Conservation (phyloP, 2,329 filamentous ascomycete genomes). For the Teratosphaeria gauchensis region DNA sequence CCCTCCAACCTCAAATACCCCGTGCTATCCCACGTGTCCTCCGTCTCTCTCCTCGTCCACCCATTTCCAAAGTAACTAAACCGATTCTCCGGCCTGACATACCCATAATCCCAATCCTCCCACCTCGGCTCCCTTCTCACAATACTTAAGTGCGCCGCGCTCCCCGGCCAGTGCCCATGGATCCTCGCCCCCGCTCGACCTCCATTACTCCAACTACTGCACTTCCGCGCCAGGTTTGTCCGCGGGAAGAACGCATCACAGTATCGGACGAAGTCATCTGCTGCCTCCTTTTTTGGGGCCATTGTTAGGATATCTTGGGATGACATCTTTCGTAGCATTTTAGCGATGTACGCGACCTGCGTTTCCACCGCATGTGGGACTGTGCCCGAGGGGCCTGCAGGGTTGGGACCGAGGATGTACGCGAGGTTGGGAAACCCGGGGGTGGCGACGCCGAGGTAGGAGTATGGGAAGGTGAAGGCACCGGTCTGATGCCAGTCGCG, state of each 20-base stretch:
- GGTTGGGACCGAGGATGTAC: slow-evolving; percentile 12
- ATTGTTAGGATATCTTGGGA: slow-evolving; percentile 21
- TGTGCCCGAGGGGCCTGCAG: slow-evolving; percentile 14
- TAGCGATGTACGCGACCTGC: slow-evolving; percentile 20
- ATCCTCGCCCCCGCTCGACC: slow-evolving; percentile 20
- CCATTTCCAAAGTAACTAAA: slow-evolving; percentile 12
- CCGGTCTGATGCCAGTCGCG: slow-evolving; percentile 27
- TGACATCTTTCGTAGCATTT: slow-evolving; percentile 22
- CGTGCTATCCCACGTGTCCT: not conserved
- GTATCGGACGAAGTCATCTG: slow-evolving; percentile 24
- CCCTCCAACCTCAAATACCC: not conserved
- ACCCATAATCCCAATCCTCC: slow-evolving; percentile 6
- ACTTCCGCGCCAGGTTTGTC: slow-evolving; percentile 6
- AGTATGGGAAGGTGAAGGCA: slow-evolving; percentile 19
- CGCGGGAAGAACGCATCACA: slow-evolving; percentile 13
- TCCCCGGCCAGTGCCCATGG: slow-evolving; percentile 20
- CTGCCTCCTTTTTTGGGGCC: slow-evolving; percentile 15
- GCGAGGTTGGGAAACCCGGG: slow-evolving; percentile 21
- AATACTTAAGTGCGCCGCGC: slow-evolving; percentile 11
- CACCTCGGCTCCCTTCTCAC: slow-evolving; percentile 1
- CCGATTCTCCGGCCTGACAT: slow-evolving; percentile 1
- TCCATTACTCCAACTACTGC: slow-evolving; percentile 21
- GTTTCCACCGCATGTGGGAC: slow-evolving; percentile 11
- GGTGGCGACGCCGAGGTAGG: slow-evolving; percentile 5
- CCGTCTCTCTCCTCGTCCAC: not conserved